Conservation (phyloP, 306 rosid genomes). For the Cercis canadensis region DNA sequence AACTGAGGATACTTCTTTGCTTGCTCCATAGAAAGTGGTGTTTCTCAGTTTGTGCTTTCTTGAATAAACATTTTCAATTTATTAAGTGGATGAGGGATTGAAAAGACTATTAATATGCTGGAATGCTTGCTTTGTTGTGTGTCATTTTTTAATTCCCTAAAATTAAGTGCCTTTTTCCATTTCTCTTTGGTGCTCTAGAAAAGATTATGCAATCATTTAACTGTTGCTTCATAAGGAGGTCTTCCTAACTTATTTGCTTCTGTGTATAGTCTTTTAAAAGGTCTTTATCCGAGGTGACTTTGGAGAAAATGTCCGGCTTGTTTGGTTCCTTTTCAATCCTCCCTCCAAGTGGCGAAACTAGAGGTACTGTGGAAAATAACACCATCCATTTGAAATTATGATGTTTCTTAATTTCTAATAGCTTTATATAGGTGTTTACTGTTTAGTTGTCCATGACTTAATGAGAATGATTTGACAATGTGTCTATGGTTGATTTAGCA, state of each 20-base stretch:
- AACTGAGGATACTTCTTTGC: not conserved
- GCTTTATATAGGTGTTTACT: not conserved
- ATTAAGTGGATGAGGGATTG: conserved; percentile 9
- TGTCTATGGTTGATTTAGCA: conserved; percentile 1
- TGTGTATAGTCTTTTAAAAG: conserved; percentile 62
- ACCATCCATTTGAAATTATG: conserved; percentile 2
- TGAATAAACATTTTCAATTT: not conserved
- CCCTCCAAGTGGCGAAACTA: conserved; percentile 61
- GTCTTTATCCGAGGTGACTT: conserved; percentile 75
- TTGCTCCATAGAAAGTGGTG: not conserved
- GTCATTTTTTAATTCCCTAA: conserved; percentile 23
- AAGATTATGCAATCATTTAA: conserved; percentile 10
- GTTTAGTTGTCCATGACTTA: not conserved
- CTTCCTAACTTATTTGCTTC: conserved; percentile 40
- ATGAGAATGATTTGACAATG: not conserved
- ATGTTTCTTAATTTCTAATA: conserved; percentile 1
- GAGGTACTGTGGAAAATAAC: conserved; percentile 55
- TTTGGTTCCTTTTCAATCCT: conserved; percentile 71
- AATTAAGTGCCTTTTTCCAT: conserved; percentile 5
- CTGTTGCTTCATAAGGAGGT: conserved; percentile 19
- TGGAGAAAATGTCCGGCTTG: conserved; percentile 68
- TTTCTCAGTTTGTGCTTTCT: not conserved
- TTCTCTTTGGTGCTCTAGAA: not conserved
- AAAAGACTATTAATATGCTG: conserved; percentile 6
- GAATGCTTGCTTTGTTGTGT: not conserved